A percentile compares a stretch with the other conserved stretches of the same genome.
phyloP scores from a whole-genome alignment of 306 rosid genomes.

The Prunus mume region DNA sequence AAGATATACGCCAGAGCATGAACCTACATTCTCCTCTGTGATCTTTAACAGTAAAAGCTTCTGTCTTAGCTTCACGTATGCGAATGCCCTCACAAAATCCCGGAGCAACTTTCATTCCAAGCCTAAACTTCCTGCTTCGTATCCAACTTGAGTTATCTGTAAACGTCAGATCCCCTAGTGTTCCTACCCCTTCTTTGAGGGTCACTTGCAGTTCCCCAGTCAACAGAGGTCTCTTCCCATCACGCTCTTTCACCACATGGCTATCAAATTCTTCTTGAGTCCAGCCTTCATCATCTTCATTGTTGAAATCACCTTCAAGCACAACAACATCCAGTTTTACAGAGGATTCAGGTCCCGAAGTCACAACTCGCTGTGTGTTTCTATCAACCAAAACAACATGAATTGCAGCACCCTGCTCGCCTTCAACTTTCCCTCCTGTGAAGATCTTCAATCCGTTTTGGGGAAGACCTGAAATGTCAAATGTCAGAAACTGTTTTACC shows the following conservation, averaged over 20 bases:
- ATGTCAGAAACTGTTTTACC: constrained; percentile 14
- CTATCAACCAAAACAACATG: constrained; percentile 83
- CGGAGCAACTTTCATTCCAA: constrained; percentile 77
- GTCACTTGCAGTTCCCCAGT: constrained; percentile 88
- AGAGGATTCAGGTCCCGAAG: constrained; percentile 76
- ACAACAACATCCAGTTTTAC: constrained; percentile 86
- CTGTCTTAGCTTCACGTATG: constrained; percentile 95
- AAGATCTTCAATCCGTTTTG: constrained; percentile 93
- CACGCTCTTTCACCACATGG: constrained; percentile 96
- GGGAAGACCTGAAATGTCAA: constrained; percentile 77
- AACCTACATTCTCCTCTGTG: constrained; percentile 97
- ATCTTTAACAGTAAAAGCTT: constrained; percentile 97
- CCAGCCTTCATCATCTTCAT: constrained; percentile 95
- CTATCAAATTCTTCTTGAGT: constrained; percentile 85
- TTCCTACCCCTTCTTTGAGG: constrained; percentile 97
- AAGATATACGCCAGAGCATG: constrained; percentile 20
- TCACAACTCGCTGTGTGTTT: constrained; percentile 47
- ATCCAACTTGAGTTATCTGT: constrained; percentile 99
- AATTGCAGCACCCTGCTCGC: constrained; percentile 97
- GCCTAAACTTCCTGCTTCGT: constrained; percentile 97
- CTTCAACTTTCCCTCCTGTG: constrained; percentile 99
- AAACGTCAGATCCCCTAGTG: constrained; percentile 84
- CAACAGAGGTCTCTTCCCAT: constrained; percentile 94
- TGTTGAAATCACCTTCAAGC: constrained; percentile 98
- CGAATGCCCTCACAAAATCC: constrained; percentile 78